Conservation (phyloP, 768 basidiomycete genomes). For the Boletus reticulatus region DNA sequence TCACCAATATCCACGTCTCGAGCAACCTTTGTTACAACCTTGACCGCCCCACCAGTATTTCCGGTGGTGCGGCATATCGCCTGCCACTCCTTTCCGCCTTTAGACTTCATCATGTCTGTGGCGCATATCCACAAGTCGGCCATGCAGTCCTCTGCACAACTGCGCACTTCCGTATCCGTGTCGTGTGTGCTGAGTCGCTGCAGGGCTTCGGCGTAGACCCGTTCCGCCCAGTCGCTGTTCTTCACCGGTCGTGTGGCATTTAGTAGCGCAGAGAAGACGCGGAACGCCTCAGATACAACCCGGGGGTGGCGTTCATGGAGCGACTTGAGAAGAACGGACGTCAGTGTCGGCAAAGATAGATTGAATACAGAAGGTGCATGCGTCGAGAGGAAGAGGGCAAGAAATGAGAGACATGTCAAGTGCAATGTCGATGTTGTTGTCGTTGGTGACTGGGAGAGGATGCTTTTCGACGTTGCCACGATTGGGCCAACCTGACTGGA, state of each 20-base stretch:
- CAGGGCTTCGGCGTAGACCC: conserved; percentile 74
- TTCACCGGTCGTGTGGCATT: conserved; percentile 71
- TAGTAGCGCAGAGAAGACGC: conserved; percentile 80
- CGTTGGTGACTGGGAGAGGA: conserved; percentile 65
- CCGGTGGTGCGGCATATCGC: conserved; percentile 69
- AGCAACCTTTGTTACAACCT: conserved; percentile 82
- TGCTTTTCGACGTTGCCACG: conserved; percentile 57
- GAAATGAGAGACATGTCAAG: conserved; percentile 81
- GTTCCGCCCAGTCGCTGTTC: conserved; percentile 61
- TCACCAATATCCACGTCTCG: conserved; percentile 66
- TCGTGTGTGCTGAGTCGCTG: conserved; percentile 71
- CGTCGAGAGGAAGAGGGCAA: conserved; percentile 75
- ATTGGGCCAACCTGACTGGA: conserved; percentile 66
- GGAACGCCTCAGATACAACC: conserved; percentile 85
- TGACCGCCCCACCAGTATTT: conserved; percentile 72
- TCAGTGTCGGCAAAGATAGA: conserved; percentile 60
- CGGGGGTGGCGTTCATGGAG: conserved; percentile 85
- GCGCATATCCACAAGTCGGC: conserved; percentile 89
- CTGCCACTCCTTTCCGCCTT: conserved; percentile 78
- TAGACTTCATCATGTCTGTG: conserved; percentile 62
- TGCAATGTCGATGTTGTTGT: conserved; percentile 82
- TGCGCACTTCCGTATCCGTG: conserved; percentile 89
- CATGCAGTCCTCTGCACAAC: conserved; percentile 76
- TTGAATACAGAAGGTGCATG: conserved; percentile 58
- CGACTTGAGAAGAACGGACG: conserved; percentile 71